These are phyloP conservation scores for Pyracantha coccinea DNA, from an alignment of 331 rosid species.

Conservation along the genomic window DNA sequence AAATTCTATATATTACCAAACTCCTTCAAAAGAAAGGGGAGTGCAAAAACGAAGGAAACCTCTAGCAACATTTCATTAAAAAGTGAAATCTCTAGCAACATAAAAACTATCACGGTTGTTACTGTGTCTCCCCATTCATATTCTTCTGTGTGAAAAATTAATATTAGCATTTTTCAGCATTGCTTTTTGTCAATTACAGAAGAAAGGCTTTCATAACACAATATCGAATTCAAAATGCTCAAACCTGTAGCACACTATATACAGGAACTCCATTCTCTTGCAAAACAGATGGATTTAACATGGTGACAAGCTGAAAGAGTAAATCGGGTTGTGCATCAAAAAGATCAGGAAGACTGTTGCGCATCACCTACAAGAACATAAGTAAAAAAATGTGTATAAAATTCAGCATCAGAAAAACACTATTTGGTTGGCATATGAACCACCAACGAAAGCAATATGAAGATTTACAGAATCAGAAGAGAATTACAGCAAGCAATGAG, in stretches of 20 bases:
- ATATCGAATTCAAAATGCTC: neutral
- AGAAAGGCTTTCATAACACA: too few species aligned
- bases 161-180: neutral
- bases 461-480: neutral
- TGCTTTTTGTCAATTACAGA: neutral
- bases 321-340: slow-evolving; percentile 96
- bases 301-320: slow-evolving; percentile 96
- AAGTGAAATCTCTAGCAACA: neutral
- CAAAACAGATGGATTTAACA: slow-evolving; percentile 95
- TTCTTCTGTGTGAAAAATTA: neutral
- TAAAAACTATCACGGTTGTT: neutral
- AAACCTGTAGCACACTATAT: slow-evolving; percentile 79
- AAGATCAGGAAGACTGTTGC: slow-evolving; percentile 91
- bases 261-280: slow-evolving; percentile 88
- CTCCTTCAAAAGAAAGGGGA: neutral
- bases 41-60: neutral
- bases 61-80: neutral
- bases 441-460: neutral
- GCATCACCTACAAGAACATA: slow-evolving; percentile 75
- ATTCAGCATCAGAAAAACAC: neutral
- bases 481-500: too few species aligned
- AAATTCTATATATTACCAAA: neutral
- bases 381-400: neutral
- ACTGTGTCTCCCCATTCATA: neutral
- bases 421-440: neutral